A percentile compares a stretch with the other conserved stretches of the same genome.
Conservation (phyloP, 2,329 filamentous ascomycete genomes). For the Aspergillus novofumigatus region DNA sequence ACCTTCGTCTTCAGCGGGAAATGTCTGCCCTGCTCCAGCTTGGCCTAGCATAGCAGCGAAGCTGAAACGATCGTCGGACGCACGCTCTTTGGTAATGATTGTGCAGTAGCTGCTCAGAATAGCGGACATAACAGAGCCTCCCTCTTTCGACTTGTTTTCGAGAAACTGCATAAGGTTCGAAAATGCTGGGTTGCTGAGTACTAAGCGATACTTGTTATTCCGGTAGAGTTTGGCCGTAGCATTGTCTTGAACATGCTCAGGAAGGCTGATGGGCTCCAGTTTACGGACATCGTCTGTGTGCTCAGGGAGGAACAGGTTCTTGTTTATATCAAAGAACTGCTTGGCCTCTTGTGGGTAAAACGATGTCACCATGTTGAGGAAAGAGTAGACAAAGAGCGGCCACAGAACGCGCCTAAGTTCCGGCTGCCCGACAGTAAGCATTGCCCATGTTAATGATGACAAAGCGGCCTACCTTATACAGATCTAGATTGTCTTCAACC, state of each 20-base stretch:
- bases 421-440: conserved; percentile 50
- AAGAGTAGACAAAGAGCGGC: conserved; percentile 93
- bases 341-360: conserved; percentile 69
- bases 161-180: conserved; percentile 82
- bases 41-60: conserved; percentile 57
- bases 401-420: conserved; percentile 85
- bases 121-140: conserved; percentile 71
- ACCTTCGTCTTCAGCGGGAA: conserved; percentile 63
- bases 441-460: background rate
- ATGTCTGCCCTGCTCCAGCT: conserved; percentile 51
- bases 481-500: conserved; percentile 86
- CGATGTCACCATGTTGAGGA: conserved; percentile 70
- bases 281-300: conserved; percentile 76
- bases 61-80: conserved; percentile 54
- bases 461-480: conserved; percentile 69
- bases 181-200: conserved; percentile 80
- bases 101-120: conserved; percentile 63
- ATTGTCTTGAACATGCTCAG: conserved; percentile 75
- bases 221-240: conserved; percentile 74
- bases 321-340: conserved; percentile 66
- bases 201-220: conserved; percentile 82
- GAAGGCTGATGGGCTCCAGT: conserved; percentile 69
- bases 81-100: conserved; percentile 56
- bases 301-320: conserved; percentile 66
- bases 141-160: conserved; percentile 77